These are phyloP conservation scores for Acanthamoeba healyi DNA, from an alignment of 208 protist genomes.

Conservation along the genomic window DNA sequence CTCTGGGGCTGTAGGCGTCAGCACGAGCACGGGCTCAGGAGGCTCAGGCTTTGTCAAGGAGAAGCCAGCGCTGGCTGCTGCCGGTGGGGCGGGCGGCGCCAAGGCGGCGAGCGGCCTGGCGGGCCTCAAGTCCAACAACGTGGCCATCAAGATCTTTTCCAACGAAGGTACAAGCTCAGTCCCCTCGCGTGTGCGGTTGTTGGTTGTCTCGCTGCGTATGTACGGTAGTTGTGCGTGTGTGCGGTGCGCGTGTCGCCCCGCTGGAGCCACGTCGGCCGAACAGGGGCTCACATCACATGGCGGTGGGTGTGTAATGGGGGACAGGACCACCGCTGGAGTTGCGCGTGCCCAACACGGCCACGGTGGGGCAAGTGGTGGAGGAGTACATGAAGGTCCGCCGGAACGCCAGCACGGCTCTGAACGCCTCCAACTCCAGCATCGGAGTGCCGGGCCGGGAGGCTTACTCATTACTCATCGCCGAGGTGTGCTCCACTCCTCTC, in stretches of 20 bases:
- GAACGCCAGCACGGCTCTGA: neutral
- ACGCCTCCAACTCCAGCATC: neutral
- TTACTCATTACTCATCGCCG: constrained; percentile 18
- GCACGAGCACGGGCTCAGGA: too few relatives aligned
- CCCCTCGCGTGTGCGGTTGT: neutral
- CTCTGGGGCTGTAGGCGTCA: too few relatives aligned
- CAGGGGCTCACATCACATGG: too few relatives aligned
- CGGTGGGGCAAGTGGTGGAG: constrained; percentile 28
- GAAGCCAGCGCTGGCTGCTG: neutral
- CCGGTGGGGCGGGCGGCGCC: too few relatives aligned
- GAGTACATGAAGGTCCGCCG: constrained; percentile 49
- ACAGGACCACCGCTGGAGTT: neutral
- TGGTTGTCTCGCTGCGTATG: neutral
- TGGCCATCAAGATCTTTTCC: constrained; percentile 51
- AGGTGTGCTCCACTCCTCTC: neutral
- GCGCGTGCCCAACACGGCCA: constrained; percentile 36
- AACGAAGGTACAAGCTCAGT: neutral
- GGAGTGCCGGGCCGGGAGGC: constrained; percentile 1
- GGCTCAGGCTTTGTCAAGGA: neutral
- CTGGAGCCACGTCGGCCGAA: too few relatives aligned
- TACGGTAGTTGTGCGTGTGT: neutral
- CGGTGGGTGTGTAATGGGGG: neutral
- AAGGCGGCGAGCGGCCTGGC: constrained; percentile 38
- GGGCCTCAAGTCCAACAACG: constrained; percentile 61
- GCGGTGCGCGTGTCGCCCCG: too few relatives aligned